A percentile compares a stretch with the other conserved stretches of the same genome.
Conservation (phyloP, 2,329 filamentous ascomycete species). For the Xylariaceae sp. region DNA sequence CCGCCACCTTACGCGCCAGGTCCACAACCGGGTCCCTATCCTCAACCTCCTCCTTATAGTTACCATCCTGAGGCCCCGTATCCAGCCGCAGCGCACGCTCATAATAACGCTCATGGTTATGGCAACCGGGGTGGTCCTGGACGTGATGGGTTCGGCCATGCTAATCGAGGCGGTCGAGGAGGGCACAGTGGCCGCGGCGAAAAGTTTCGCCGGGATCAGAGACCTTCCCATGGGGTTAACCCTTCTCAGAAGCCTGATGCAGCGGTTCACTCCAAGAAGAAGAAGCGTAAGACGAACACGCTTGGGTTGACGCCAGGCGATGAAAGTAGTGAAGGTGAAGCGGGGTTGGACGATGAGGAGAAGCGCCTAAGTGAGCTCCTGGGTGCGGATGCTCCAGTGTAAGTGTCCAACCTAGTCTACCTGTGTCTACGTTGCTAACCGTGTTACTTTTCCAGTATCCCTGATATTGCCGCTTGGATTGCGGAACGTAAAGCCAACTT, state of each 20-base stretch:
- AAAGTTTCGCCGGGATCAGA: constrained; percentile 35
- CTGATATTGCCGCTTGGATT: constrained; percentile 74
- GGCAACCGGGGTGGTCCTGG: constrained; percentile 13
- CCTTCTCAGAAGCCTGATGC: constrained; percentile 49
- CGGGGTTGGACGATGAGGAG: constrained; percentile 68
- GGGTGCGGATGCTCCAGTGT: constrained; percentile 52
- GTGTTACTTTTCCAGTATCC: constrained; percentile 38
- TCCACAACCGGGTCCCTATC: constrained; percentile 34
- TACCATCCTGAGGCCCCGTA: constrained; percentile 40
- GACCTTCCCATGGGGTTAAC: constrained; percentile 32
- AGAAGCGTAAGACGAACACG: constrained; percentile 67
- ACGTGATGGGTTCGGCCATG: constrained; percentile 22
- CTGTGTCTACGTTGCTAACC: constrained; percentile 13
- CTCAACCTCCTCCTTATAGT: constrained; percentile 31
- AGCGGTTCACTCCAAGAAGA: constrained; percentile 52
- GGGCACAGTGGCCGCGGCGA: constrained; percentile 39
- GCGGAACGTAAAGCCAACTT: constrained; percentile 73
- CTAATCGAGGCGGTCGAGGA: constrained; percentile 35
- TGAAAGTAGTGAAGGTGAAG: constrained; percentile 51
- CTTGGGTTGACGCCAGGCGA: constrained; percentile 65
- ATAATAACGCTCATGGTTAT: constrained; percentile 28
- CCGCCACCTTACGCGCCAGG: constrained; percentile 40
- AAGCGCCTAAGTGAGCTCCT: constrained; percentile 50
- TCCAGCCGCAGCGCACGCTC: constrained; percentile 30
- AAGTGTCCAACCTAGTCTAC: constrained; percentile 29